These are phyloP conservation scores for Fomitopsis pulvina DNA, from an alignment of 768 basidiomycete species.

Conservation along the genomic window DNA sequence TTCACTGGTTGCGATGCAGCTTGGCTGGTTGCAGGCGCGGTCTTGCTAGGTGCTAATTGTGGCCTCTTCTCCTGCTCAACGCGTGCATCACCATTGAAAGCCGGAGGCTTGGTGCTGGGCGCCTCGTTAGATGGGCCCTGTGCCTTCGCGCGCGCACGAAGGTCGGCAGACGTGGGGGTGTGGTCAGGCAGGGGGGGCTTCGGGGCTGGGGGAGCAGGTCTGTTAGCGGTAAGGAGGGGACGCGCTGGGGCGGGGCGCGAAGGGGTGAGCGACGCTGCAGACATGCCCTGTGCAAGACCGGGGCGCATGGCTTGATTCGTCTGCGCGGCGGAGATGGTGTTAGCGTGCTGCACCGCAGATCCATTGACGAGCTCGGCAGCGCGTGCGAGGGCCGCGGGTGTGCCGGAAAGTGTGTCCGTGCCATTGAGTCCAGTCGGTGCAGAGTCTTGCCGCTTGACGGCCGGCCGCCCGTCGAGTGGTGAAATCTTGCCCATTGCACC, in stretches of 20 bases:
- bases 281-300: slow-evolving; percentile 20
- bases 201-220: slow-evolving; percentile 48
- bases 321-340: slow-evolving; percentile 32
- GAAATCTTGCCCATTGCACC: slow-evolving; percentile 38
- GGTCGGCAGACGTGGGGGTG: slow-evolving; percentile 58
- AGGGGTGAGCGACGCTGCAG: slow-evolving; percentile 40
- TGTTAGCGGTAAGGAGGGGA: slow-evolving; percentile 50
- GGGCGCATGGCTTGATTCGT: slow-evolving; percentile 22
- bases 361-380: slow-evolving; percentile 62
- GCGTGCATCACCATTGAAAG: slow-evolving; percentile 27
- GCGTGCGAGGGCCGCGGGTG: slow-evolving; percentile 38
- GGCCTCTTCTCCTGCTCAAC: slow-evolving; percentile 47
- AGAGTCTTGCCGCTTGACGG: slow-evolving; percentile 40
- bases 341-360: slow-evolving; percentile 35
- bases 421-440: slow-evolving; percentile 32
- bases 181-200: slow-evolving; percentile 37
- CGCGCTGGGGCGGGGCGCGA: slow-evolving; percentile 65
- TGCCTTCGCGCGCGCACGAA: slow-evolving; percentile 57
- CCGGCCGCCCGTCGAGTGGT: slow-evolving; percentile 28
- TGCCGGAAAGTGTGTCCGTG: slow-evolving; percentile 17
- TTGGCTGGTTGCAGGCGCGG: slow-evolving; percentile 33
- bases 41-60: slow-evolving; percentile 39
- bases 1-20: slow-evolving; percentile 39
- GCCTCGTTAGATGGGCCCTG: slow-evolving; percentile 36
- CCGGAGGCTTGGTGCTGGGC: slow-evolving; percentile 27